phyloP scores from a whole-genome alignment of 306 rosid genomes.

The Cucumis sativus region Cucumber_9930_V3 NC_026655.2:12226501-12227000 shows the following conservation, averaged over 20 bases:
- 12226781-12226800: slow-evolving; percentile 90
- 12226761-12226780: slow-evolving; percentile 71
- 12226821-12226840: neutral
- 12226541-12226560: slow-evolving; percentile 76
- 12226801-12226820: slow-evolving; percentile 51
- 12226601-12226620: slow-evolving; percentile 85
- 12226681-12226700: neutral
- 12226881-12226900: neutral
- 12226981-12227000: slow-evolving; percentile 70
- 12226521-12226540: slow-evolving; percentile 91
- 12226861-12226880: neutral
- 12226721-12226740: slow-evolving; percentile 43
- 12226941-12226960: slow-evolving; percentile 65
- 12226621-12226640: slow-evolving; percentile 6
- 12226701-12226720: neutral
- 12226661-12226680: neutral
- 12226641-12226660: neutral
- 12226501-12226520: slow-evolving; percentile 90
- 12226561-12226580: slow-evolving; percentile 88
- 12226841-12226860: neutral
- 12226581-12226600: slow-evolving; percentile 51
- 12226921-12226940: slow-evolving; percentile 58
- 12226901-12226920: slow-evolving; percentile 74
- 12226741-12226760: slow-evolving; percentile 71
- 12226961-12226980: slow-evolving; percentile 60